Percentiles rank a stretch among this genome's conserved stretches.
These are phyloP conservation scores for Fraxinus dipetala DNA, from an alignment of 305 asterid species.

Conservation along the genomic window DNA sequence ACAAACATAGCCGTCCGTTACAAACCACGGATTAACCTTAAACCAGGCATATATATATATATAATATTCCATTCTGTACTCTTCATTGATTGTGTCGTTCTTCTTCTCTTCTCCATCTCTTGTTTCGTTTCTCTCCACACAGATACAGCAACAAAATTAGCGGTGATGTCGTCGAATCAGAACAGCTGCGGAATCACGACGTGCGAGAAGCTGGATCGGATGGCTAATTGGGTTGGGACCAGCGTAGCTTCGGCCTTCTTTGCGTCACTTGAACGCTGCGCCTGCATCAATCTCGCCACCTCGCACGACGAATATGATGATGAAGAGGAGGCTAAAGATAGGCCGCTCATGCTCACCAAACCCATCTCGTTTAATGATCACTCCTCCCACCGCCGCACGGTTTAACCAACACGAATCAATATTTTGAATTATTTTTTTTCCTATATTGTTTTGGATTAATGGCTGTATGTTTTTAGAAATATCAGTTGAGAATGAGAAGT, in stretches of 20 bases:
- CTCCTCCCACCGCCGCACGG: background rate
- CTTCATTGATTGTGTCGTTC: background rate
- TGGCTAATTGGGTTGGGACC: constrained; percentile 13
- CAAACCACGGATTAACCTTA: background rate
- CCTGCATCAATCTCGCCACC: constrained; percentile 3
- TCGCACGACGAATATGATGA: constrained; percentile 1
- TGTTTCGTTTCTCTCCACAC: background rate
- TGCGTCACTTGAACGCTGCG: constrained; percentile 9
- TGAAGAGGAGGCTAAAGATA: background rate
- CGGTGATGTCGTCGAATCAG: background rate
- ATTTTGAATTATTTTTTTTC: background rate
- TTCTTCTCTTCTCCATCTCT: background rate
- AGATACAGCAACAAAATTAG: background rate
- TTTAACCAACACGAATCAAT: background rate
- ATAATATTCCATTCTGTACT: background rate
- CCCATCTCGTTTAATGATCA: background rate
- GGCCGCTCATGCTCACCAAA: constrained; percentile 1
- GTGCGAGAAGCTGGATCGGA: constrained; percentile 13
- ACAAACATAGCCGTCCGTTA: background rate
- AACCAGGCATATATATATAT: background rate
- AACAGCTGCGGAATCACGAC: background rate
- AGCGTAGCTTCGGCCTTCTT: constrained; percentile 10
- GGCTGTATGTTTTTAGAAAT: background rate
- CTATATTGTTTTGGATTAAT: background rate
- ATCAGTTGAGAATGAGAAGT: background rate